These are phyloP conservation scores for Pisolithus thermaeus DNA, from an alignment of 1,284 basidiomycete species.

Conservation along the genomic window DNA sequence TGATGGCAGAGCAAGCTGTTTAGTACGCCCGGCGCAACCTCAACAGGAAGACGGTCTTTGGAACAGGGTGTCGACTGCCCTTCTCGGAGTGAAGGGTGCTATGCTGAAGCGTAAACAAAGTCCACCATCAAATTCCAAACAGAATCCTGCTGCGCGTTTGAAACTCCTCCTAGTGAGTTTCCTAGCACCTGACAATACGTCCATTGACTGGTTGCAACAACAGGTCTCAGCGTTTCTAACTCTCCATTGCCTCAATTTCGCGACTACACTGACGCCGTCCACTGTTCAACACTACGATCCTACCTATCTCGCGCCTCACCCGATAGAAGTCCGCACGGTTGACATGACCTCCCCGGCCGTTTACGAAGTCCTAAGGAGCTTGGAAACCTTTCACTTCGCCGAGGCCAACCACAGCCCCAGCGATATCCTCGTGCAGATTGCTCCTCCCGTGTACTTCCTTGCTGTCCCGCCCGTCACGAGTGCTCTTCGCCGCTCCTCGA, in stretches of 20 bases:
- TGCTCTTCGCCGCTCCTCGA: slow-evolving; percentile 20
- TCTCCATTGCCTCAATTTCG: slow-evolving; percentile 88
- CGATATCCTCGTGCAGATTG: slow-evolving; percentile 67
- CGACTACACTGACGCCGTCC: slow-evolving; percentile 81
- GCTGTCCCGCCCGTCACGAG: slow-evolving; percentile 33
- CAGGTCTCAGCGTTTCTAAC: slow-evolving; percentile 81
- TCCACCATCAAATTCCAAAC: slow-evolving; percentile 25
- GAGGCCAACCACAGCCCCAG: slow-evolving; percentile 22
- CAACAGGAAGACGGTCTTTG: slow-evolving; percentile 26
- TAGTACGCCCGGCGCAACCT: slow-evolving; percentile 16
- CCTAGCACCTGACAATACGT: neutral
- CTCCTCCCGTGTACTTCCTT: slow-evolving; percentile 61
- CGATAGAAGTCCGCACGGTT: slow-evolving; percentile 43
- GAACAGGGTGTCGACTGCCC: slow-evolving; percentile 41
- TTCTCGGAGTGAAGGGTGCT: slow-evolving; percentile 67
- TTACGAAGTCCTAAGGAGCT: slow-evolving; percentile 50
- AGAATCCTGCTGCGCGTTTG: slow-evolving; percentile 77
- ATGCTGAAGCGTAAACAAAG: slow-evolving; percentile 35
- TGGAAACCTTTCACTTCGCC: slow-evolving; percentile 38
- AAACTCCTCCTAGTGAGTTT: slow-evolving; percentile 79
- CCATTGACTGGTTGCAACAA: slow-evolving; percentile 3
- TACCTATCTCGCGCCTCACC: slow-evolving; percentile 12
- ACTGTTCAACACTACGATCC: slow-evolving; percentile 19
- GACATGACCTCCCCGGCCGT: slow-evolving; percentile 61
- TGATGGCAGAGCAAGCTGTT: slow-evolving; percentile 29